phyloP scores from a whole-genome alignment of 1,284 basidiomycete genomes.

The Polyporus tsugae region DNA sequence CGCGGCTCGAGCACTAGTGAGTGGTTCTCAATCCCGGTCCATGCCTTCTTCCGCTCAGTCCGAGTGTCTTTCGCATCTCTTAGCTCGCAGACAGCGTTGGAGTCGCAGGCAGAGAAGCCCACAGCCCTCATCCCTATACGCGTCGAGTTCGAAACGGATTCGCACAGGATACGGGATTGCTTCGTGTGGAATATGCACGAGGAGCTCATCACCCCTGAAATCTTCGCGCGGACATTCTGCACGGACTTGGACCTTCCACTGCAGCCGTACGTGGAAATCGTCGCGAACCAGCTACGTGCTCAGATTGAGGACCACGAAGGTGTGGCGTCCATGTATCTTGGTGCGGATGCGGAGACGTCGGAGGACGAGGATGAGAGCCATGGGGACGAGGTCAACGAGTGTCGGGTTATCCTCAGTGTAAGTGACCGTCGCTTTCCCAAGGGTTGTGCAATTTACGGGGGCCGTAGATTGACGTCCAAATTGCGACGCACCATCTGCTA shows the following conservation, averaged over 20 bases:
- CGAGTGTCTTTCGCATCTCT: neutral
- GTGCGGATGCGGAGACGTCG: constrained; percentile 39
- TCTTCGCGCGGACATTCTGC: constrained; percentile 89
- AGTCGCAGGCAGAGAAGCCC: constrained; percentile 68
- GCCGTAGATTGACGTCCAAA: constrained; percentile 94
- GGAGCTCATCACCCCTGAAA: constrained; percentile 80
- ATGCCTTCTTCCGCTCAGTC: constrained; percentile 2
- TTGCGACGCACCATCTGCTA: constrained; percentile 88
- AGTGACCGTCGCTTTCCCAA: constrained; percentile 42
- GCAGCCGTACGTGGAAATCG: constrained; percentile 74
- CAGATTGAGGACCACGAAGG: constrained; percentile 91
- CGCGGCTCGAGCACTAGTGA: constrained; percentile 64
- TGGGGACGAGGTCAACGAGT: constrained; percentile 79
- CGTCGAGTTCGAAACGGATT: constrained; percentile 94
- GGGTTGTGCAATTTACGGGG: constrained; percentile 12
- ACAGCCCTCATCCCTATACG: constrained; percentile 89
- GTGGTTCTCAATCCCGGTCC: constrained; percentile 18
- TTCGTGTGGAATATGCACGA: constrained; percentile 98
- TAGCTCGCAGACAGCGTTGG: constrained; percentile 74
- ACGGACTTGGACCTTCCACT: constrained; percentile 84
- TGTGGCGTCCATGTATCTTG: constrained; percentile 70
- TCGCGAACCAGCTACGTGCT: constrained; percentile 87
- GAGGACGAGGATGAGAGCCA: constrained; percentile 47
- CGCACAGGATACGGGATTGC: constrained; percentile 90
- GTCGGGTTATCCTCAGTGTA: constrained; percentile 90